Percentiles rank a stretch among this genome's conserved stretches.
Evolutionary conservation across 225 moss, liverwort and hornwort species (phyloP).

Genomic region (Antitrichia curtipendula): DNA sequence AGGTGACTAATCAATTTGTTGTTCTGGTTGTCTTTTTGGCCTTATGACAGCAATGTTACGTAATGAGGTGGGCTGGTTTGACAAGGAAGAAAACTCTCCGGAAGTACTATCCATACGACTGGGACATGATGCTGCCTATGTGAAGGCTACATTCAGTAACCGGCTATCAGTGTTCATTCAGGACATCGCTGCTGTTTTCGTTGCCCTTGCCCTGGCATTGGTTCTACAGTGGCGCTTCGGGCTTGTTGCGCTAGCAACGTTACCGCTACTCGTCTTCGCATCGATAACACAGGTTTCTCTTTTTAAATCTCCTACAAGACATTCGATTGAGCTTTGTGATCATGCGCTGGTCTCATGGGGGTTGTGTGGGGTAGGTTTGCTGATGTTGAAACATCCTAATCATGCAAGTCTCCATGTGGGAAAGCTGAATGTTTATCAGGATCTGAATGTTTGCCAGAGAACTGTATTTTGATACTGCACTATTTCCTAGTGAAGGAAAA

Average conservation of each 20-base stretch:
- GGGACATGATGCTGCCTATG: slow-evolving; percentile 56
- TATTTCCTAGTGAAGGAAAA: neutral
- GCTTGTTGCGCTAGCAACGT: slow-evolving; percentile 46
- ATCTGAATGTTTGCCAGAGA: neutral
- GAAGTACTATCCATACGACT: slow-evolving; percentile 45
- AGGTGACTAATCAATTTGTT: neutral
- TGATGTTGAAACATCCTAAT: neutral
- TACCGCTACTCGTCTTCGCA: slow-evolving; percentile 51
- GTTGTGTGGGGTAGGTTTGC: neutral
- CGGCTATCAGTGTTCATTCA: slow-evolving; percentile 57
- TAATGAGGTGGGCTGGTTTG: slow-evolving; percentile 65
- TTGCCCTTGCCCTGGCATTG: slow-evolving; percentile 40
- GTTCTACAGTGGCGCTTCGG: slow-evolving; percentile 52
- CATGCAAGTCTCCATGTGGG: neutral
- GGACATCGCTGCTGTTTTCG: slow-evolving; percentile 38
- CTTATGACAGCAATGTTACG: slow-evolving; percentile 43
- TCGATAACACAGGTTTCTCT: slow-evolving; percentile 43
- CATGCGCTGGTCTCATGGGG: neutral
- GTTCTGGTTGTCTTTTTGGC: neutral
- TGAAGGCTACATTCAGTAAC: slow-evolving; percentile 63
- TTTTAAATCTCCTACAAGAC: neutral
- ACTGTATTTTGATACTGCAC: neutral
- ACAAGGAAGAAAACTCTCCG: slow-evolving; percentile 53
- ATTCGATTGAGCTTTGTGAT: neutral
- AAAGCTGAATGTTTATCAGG: neutral